Evolutionary conservation across 2,329 filamentous ascomycete genomes (phyloP).

Genomic region (Monosporascus sp.): DNA sequence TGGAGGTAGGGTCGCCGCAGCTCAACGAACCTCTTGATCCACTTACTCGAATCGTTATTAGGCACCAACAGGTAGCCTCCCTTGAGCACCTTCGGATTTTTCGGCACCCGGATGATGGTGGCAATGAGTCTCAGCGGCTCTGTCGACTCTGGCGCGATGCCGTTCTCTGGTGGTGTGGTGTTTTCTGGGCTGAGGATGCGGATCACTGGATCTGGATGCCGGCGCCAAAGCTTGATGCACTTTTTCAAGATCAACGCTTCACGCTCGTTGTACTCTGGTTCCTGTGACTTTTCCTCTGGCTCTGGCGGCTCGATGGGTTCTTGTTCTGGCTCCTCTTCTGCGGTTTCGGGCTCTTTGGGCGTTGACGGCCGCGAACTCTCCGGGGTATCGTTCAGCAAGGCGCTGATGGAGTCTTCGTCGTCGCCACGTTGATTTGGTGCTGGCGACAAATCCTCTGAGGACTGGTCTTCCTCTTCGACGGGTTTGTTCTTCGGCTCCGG

Average conservation of each 20-base stretch:
- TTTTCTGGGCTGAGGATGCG: conserved; percentile 55
- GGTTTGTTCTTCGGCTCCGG: conserved; percentile 34
- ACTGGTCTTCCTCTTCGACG: conserved; percentile 29
- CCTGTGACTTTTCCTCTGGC: conserved; percentile 9
- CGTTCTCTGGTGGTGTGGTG: conserved; percentile 64
- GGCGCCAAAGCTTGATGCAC: conserved; percentile 60
- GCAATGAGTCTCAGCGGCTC: conserved; percentile 63
- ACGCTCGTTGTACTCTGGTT: conserved; percentile 39
- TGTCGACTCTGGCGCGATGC: conserved; percentile 42
- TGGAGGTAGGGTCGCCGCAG: conserved; percentile 87
- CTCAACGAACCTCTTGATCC: conserved; percentile 91
- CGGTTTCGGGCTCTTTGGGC: conserved; percentile 13
- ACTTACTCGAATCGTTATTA: conserved; percentile 73
- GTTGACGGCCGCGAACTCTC: conserved; percentile 40
- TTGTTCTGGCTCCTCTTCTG: conserved; percentile 18
- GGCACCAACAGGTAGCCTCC: conserved; percentile 83
- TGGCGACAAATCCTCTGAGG: conserved; percentile 29
- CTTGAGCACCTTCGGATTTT: conserved; percentile 77
- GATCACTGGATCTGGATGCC: conserved; percentile 50
- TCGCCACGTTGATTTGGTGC: conserved; percentile 29
- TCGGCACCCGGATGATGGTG: conserved; percentile 70
- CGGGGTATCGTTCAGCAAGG: conserved; percentile 53
- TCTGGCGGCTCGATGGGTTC: conserved; percentile 15
- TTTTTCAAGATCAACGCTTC: conserved; percentile 46
- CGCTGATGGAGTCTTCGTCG: conserved; percentile 49